Conservation (phyloP, 495 filamentous ascomycete genomes). For the Chaetomium tenue region DNA sequence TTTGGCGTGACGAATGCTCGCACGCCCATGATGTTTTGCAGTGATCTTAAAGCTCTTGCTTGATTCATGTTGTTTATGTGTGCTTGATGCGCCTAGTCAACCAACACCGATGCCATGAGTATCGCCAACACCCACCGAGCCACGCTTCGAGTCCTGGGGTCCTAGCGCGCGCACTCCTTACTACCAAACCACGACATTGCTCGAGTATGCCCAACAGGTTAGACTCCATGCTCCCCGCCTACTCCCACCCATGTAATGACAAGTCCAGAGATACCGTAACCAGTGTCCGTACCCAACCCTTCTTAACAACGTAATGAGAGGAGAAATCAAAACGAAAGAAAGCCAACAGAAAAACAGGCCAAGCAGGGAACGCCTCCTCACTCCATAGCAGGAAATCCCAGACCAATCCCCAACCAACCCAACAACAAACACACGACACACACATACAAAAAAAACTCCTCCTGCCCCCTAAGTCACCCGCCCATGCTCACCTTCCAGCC, state of each 20-base stretch:
- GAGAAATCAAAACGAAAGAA: not conserved
- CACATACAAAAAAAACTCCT: too few relatives aligned
- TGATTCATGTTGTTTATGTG: not conserved
- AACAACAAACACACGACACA: too few relatives aligned
- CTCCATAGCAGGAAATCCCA: too few relatives aligned
- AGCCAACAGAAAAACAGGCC: conserved; percentile 2
- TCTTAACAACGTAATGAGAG: not conserved
- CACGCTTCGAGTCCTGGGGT: not conserved
- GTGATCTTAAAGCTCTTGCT: too few relatives aligned
- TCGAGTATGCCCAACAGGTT: not conserved
- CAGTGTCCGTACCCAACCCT: not conserved
- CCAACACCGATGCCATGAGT: not conserved
- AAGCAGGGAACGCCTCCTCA: too few relatives aligned
- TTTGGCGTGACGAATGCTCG: not conserved
- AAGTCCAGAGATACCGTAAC: not conserved
- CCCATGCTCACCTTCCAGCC: not conserved
- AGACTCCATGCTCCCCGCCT: not conserved
- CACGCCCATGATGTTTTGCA: not conserved
- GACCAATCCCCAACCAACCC: too few relatives aligned
- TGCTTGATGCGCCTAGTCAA: not conserved
- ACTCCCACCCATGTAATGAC: conserved; percentile 6
- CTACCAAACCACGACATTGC: not conserved
- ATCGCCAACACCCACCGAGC: not conserved
- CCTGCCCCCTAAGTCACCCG: too few relatives aligned
- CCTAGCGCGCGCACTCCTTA: not conserved